Percentiles rank a stretch among this genome's conserved stretches.
Evolutionary conservation across 208 protist species (phyloP).

Genomic region (Angomonas deanei): DNA sequence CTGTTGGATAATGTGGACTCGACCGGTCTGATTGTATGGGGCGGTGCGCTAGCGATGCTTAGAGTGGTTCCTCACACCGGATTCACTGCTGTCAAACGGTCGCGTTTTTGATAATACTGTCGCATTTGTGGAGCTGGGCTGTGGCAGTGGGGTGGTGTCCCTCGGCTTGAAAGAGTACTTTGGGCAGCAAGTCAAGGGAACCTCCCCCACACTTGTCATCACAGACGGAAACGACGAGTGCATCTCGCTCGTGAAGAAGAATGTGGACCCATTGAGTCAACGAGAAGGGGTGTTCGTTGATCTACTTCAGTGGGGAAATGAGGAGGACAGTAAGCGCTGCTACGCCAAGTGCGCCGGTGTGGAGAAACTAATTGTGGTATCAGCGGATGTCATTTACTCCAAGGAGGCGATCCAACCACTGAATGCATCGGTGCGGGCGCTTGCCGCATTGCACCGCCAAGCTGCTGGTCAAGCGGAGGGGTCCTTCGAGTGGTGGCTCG

Average conservation of each 20-base stretch:
- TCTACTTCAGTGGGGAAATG: slow-evolving; percentile 9
- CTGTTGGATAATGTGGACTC: slow-evolving; percentile 10
- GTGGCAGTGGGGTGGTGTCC: slow-evolving; percentile 12
- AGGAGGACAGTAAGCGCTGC: neutral
- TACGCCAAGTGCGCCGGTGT: neutral
- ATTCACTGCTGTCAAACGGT: neutral
- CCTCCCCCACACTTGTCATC: neutral
- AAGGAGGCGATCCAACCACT: slow-evolving; percentile 9
- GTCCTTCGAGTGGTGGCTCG: slow-evolving; percentile 15
- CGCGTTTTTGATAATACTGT: neutral
- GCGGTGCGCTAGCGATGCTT: slow-evolving; percentile 16
- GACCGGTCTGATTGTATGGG: slow-evolving; percentile 19
- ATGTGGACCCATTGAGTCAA: neutral
- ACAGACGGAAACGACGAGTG: slow-evolving; percentile 17
- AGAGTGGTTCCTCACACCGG: slow-evolving; percentile 8
- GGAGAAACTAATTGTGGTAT: slow-evolving; percentile 3
- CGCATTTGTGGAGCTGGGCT: slow-evolving; percentile 13
- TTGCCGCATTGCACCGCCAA: neutral
- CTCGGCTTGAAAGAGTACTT: slow-evolving; percentile 9
- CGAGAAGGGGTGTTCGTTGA: neutral
- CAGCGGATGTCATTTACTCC: slow-evolving; percentile 20
- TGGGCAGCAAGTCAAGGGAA: too few relatives aligned
- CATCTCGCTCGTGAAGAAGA: slow-evolving; percentile 6
- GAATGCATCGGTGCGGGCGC: neutral
- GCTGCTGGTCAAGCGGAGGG: too few relatives aligned